Percentiles rank a stretch among this genome's conserved stretches.
Conservation (phyloP, 2,329 filamentous ascomycete species). For the Emergomyces orientalis region DNA sequence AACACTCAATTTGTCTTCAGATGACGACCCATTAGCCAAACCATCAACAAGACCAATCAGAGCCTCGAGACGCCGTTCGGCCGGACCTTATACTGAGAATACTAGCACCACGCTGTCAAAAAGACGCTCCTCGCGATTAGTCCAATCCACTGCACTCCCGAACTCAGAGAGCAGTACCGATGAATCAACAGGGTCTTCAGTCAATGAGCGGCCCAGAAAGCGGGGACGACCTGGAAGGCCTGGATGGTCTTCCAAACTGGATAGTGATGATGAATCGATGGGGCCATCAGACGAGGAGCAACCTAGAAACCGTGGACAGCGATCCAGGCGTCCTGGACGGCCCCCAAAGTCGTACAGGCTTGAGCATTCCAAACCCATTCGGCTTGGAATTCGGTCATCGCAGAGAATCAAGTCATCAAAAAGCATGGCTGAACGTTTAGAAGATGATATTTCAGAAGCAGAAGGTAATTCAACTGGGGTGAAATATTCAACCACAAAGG, state of each 20-base stretch:
- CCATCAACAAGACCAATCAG: background rate
- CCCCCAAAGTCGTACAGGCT: background rate
- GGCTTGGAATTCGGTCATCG: conserved; percentile 12
- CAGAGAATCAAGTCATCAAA: conserved; percentile 17
- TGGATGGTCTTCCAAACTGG: background rate
- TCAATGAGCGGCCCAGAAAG: background rate
- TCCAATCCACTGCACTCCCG: background rate
- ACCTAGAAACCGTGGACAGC: background rate
- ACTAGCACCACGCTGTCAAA: background rate
- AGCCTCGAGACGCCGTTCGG: background rate
- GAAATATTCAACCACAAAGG: conserved; percentile 49
- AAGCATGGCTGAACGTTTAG: conserved; percentile 41
- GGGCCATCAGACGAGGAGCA: background rate
- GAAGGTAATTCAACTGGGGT: conserved; percentile 9
- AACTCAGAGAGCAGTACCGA: background rate
- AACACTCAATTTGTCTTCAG: conserved; percentile 14
- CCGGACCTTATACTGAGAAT: background rate
- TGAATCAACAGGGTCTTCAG: background rate
- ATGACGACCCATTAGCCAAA: conserved; percentile 8
- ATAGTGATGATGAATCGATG: background rate
- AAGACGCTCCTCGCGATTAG: background rate
- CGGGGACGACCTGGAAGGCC: background rate
- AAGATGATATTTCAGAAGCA: conserved; percentile 38
- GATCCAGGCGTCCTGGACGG: background rate
- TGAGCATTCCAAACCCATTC: background rate